These are phyloP conservation scores for Penicillium canescens DNA, from an alignment of 495 filamentous ascomycete genomes.

Conservation along the genomic window DNA sequence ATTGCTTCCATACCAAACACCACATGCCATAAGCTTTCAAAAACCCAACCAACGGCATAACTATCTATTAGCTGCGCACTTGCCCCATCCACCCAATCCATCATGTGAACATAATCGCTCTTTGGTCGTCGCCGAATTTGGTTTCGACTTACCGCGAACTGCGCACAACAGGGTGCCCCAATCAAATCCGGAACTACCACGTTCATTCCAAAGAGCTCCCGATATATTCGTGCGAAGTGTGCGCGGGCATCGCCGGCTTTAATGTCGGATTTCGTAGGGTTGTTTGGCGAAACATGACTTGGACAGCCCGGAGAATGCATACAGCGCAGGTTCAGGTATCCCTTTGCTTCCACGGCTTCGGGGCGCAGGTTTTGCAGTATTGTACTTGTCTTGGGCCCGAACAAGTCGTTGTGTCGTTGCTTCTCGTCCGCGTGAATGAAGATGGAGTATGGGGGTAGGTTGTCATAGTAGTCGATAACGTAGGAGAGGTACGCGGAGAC, in stretches of 20 bases:
- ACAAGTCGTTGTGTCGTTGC: conserved; percentile 48
- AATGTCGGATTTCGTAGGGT: conserved; percentile 33
- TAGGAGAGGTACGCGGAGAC: conserved; percentile 43
- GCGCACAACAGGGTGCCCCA: conserved; percentile 50
- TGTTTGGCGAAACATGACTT: conserved; percentile 28
- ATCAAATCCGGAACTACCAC: conserved; percentile 37
- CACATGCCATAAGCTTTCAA: conserved; percentile 46
- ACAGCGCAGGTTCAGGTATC: conserved; percentile 47
- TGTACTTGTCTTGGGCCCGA: conserved; percentile 31
- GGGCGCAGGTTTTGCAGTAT: conserved; percentile 32
- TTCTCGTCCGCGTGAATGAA: conserved; percentile 43
- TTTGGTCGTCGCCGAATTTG: conserved; percentile 39
- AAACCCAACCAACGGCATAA: conserved; percentile 44
- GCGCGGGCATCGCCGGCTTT: conserved; percentile 37
- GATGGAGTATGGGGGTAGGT: conserved; percentile 36
- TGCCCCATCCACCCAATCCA: conserved; percentile 37
- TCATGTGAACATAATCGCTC: conserved; percentile 43
- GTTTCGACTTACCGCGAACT: conserved; percentile 49
- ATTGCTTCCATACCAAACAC: conserved; percentile 41
- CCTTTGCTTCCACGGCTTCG: conserved; percentile 37
- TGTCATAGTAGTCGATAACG: conserved; percentile 38
- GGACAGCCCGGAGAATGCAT: conserved; percentile 39
- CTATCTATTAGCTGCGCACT: conserved; percentile 33
- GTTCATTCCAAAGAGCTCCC: conserved; percentile 25
- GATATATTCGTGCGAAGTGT: conserved; percentile 35